Conservation (phyloP, 352 stramenopile species). For the Phytophthora aleatoria region DNA sequence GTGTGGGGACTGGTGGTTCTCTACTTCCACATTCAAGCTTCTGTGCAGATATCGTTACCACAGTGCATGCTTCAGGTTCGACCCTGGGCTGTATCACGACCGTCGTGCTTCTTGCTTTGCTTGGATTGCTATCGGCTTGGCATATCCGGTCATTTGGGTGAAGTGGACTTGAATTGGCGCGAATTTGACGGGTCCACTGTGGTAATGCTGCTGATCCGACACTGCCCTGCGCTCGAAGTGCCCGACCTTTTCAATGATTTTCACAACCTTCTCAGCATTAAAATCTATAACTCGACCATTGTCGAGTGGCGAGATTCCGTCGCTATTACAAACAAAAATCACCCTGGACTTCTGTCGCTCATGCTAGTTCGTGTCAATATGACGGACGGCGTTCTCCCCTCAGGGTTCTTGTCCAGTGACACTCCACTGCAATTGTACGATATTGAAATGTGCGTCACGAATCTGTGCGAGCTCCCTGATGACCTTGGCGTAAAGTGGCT, state of each 20-base stretch:
- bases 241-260: conserved; percentile 27
- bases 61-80: conserved; percentile 30
- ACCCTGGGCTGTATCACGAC: conserved; percentile 31
- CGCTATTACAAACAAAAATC: conserved; percentile 25
- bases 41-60: neutral
- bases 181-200: conserved; percentile 30
- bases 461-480: conserved; percentile 32
- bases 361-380: conserved; percentile 46
- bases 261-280: conserved; percentile 30
- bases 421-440: conserved; percentile 36
- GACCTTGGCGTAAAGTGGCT: conserved; percentile 42
- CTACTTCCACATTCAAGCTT: conserved; percentile 16
- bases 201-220: conserved; percentile 33
- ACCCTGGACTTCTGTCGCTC: conserved; percentile 34
- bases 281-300: conserved; percentile 48
- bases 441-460: conserved; percentile 43
- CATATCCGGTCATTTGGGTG: conserved; percentile 14
- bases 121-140: conserved; percentile 30
- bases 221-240: conserved; percentile 36
- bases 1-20: conserved; percentile 23
- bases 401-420: conserved; percentile 33
- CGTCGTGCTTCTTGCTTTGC: conserved; percentile 35
- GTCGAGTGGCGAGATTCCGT: conserved; percentile 27
- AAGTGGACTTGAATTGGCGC: conserved; percentile 22
- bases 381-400: conserved; percentile 31